These are phyloP conservation scores for Obba rivulosa DNA, from an alignment of 768 basidiomycete genomes.

Conservation along the genomic window DNA sequence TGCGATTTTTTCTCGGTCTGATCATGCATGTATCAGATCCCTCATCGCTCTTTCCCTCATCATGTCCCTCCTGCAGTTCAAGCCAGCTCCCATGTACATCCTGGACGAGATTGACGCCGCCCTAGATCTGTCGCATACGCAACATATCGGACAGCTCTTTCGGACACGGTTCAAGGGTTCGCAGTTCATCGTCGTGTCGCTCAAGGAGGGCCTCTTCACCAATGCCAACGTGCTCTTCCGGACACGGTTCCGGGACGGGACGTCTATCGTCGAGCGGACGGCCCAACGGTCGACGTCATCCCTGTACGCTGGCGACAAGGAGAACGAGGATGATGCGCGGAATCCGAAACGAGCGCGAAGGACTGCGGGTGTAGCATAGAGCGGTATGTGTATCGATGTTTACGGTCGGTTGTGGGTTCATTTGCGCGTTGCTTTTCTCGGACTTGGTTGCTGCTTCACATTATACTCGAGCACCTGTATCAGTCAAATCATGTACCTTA, in stretches of 20 bases:
- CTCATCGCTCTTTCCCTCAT: conserved; percentile 96
- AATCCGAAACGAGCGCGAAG: conserved; percentile 4
- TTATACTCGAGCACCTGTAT: too few species aligned
- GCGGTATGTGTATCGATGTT: not conserved
- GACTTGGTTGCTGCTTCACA: not conserved
- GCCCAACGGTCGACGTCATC: conserved; percentile 39
- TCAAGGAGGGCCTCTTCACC: conserved; percentile 96
- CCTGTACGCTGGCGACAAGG: conserved; percentile 8
- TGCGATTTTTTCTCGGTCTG: not conserved
- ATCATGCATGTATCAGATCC: conserved; percentile 50
- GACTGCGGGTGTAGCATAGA: conserved; percentile 4
- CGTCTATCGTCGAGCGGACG: conserved; percentile 82
- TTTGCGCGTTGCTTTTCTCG: not conserved
- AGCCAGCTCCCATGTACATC: conserved; percentile 99
- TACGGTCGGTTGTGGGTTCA: not conserved
- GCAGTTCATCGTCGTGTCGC: conserved; percentile 95
- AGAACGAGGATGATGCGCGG: conserved; percentile 9
- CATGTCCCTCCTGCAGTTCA: conserved; percentile 99
- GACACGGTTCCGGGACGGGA: conserved; percentile 91
- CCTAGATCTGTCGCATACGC: conserved; percentile 91
- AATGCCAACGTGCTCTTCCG: conserved; percentile 96
- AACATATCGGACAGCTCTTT: conserved; percentile 98
- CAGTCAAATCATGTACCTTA: too few species aligned
- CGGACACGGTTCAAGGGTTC: conserved; percentile 94
- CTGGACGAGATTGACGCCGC: conserved; percentile 99